Evolutionary conservation across 768 basidiomycete species (phyloP).

Genomic region (Aureoboletus auriporus): DNA sequence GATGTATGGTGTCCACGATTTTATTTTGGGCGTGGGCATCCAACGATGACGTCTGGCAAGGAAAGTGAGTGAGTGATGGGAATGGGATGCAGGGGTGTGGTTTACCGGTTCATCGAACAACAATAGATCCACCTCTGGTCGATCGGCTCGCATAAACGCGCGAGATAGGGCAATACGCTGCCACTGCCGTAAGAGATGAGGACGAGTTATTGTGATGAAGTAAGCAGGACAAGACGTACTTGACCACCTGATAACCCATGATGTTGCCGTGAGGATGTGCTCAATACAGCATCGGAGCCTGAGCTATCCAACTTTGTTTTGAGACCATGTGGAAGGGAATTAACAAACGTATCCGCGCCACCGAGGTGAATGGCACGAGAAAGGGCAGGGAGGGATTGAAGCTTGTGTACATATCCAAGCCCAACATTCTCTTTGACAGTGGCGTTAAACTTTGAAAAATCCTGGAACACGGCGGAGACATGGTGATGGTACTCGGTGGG

Average conservation of each 20-base stretch:
- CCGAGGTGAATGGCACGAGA: slow-evolving; percentile 66
- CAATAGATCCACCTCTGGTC: slow-evolving; percentile 71
- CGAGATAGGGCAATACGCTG: slow-evolving; percentile 83
- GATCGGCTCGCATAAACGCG: slow-evolving; percentile 80
- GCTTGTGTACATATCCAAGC: slow-evolving; percentile 66
- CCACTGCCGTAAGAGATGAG: slow-evolving; percentile 50
- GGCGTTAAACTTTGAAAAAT: slow-evolving; percentile 75
- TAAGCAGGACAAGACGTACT: slow-evolving; percentile 39
- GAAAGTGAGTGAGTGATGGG: neutral
- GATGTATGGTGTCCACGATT: slow-evolving; percentile 72
- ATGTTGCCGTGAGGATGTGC: slow-evolving; percentile 35
- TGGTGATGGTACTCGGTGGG: slow-evolving; percentile 72
- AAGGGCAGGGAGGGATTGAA: slow-evolving; percentile 54
- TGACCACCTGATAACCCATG: slow-evolving; percentile 84
- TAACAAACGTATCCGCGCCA: slow-evolving; percentile 63
- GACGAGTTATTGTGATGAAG: slow-evolving; percentile 9
- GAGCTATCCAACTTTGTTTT: slow-evolving; percentile 67
- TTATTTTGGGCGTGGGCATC: slow-evolving; percentile 78
- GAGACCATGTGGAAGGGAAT: slow-evolving; percentile 65
- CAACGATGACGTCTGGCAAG: slow-evolving; percentile 65
- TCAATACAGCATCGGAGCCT: slow-evolving; percentile 49
- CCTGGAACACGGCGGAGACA: slow-evolving; percentile 80
- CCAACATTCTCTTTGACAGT: slow-evolving; percentile 83
- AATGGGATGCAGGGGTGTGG: neutral
- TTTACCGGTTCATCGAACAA: slow-evolving; percentile 83